Conservation (phyloP, 805 yeast species). For the Kuraishia floccosa region DNA sequence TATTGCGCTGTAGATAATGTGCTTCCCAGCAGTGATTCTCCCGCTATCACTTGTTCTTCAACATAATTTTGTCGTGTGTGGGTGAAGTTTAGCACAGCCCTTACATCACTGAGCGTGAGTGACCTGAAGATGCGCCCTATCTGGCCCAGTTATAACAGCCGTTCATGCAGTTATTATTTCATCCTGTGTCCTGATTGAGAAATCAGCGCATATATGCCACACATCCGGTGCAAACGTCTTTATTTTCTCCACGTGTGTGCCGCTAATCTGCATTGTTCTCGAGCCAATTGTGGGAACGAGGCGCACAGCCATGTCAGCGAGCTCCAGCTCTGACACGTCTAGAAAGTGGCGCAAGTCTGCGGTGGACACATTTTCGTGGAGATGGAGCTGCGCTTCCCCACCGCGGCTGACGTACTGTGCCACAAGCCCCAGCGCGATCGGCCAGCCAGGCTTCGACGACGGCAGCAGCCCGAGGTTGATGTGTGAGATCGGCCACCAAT, state of each 20-base stretch:
- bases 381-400: constrained; percentile 31
- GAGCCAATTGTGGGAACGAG: too few species aligned
- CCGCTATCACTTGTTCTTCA: too few species aligned
- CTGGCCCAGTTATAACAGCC: too few species aligned
- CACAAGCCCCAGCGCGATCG: constrained; percentile 21
- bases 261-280: constrained; percentile 4
- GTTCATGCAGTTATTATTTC: too few species aligned
- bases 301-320: constrained; percentile 5
- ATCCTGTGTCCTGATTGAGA: background rate
- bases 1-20: too few species aligned
- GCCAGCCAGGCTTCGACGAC: constrained; percentile 54
- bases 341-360: constrained; percentile 24
- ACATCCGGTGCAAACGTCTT: constrained; percentile 86
- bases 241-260: constrained; percentile 45
- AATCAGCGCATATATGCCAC: constrained; percentile 60
- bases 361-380: constrained; percentile 64
- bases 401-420: constrained; percentile 3
- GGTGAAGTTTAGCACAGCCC: too few species aligned
- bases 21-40: too few species aligned
- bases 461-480: constrained; percentile 78
- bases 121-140: too few species aligned
- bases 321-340: constrained; percentile 7
- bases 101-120: too few species aligned
- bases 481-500: too few species aligned
- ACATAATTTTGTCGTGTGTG: too few species aligned